Evolutionary conservation across 2,329 filamentous ascomycete genomes (phyloP).

Genomic region (Echinosphaeria canescens): DNA sequence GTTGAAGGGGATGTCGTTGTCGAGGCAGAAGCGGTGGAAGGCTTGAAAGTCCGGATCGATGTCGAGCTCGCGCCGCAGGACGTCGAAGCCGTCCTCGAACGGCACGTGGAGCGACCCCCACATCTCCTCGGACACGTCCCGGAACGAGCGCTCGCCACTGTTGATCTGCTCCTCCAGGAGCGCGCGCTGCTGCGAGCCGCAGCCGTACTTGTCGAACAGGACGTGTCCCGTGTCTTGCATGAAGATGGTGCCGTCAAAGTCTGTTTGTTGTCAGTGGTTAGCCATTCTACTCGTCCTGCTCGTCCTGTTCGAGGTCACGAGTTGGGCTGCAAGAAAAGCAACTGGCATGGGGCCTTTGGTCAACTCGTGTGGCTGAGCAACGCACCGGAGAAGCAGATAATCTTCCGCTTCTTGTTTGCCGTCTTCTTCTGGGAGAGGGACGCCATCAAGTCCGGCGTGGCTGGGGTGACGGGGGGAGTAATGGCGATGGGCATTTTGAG

Average conservation of each 20-base stretch:
- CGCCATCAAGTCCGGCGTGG: too few relatives aligned
- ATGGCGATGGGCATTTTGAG: too few relatives aligned
- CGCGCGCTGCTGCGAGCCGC: constrained; percentile 30
- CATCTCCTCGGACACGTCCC: constrained; percentile 52
- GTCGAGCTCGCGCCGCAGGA: constrained; percentile 37
- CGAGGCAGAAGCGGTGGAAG: constrained; percentile 43
- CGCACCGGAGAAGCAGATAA: constrained; percentile 34
- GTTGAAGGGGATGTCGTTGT: constrained; percentile 43
- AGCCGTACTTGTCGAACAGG: constrained; percentile 43
- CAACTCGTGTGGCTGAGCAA: constrained; percentile 1
- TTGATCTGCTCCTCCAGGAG: constrained; percentile 42
- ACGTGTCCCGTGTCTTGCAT: constrained; percentile 51
- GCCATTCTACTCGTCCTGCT: too few relatives aligned
- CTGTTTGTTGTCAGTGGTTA: constrained; percentile 13
- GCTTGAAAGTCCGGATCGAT: constrained; percentile 40
- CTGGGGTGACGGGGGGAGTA: too few relatives aligned
- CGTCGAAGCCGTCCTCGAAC: constrained; percentile 43
- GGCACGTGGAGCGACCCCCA: constrained; percentile 44
- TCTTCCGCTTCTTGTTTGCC: constrained; percentile 31
- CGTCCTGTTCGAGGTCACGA: too few relatives aligned
- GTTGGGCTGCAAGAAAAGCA: not conserved
- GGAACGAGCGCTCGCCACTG: constrained; percentile 40
- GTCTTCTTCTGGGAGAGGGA: too few relatives aligned
- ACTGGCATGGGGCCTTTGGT: not conserved
- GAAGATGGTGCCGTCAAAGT: constrained; percentile 54